Conservation (phyloP, 108 stramenopile species). For the Nitzschia sp. region DNA sequence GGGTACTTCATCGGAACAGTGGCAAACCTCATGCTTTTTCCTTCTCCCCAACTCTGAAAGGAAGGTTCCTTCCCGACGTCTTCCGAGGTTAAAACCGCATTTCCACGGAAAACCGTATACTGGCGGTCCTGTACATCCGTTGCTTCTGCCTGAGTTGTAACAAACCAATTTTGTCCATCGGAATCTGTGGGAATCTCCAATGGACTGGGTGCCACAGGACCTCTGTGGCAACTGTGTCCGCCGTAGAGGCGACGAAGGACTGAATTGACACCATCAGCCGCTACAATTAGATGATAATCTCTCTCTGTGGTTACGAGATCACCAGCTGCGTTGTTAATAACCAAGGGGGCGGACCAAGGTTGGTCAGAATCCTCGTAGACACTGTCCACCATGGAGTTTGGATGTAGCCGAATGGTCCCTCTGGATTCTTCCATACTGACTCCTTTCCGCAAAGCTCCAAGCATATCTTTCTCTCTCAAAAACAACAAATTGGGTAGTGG, state of each 20-base stretch:
- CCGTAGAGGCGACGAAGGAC: constrained; percentile 67
- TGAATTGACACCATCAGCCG: constrained; percentile 80
- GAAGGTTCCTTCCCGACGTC: constrained; percentile 48
- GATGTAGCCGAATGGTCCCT: constrained; percentile 61
- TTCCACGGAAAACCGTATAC: constrained; percentile 85
- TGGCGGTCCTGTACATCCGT: constrained; percentile 69
- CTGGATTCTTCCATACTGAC: constrained; percentile 55
- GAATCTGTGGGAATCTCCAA: constrained; percentile 4
- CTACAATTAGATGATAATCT: constrained; percentile 80
- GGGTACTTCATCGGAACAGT: constrained; percentile 71
- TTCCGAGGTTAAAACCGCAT: constrained; percentile 50
- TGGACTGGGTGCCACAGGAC: constrained; percentile 25
- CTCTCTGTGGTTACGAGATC: constrained; percentile 27
- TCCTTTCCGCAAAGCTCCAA: constrained; percentile 56
- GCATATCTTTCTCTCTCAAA: constrained; percentile 70
- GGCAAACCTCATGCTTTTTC: constrained; percentile 79
- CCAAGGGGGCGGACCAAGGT: constrained; percentile 54
- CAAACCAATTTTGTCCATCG: constrained; percentile 45
- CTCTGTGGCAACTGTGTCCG: constrained; percentile 38
- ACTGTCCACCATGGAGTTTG: constrained; percentile 39
- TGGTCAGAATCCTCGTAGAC: constrained; percentile 45
- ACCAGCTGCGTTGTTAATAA: constrained; percentile 15
- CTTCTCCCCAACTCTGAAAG: constrained; percentile 87
- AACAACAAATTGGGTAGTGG: constrained; percentile 62
- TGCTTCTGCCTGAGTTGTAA: constrained; percentile 50